These are phyloP conservation scores for Mrakia blollopis DNA, from an alignment of 768 basidiomycete species.

Conservation along the genomic window DNA sequence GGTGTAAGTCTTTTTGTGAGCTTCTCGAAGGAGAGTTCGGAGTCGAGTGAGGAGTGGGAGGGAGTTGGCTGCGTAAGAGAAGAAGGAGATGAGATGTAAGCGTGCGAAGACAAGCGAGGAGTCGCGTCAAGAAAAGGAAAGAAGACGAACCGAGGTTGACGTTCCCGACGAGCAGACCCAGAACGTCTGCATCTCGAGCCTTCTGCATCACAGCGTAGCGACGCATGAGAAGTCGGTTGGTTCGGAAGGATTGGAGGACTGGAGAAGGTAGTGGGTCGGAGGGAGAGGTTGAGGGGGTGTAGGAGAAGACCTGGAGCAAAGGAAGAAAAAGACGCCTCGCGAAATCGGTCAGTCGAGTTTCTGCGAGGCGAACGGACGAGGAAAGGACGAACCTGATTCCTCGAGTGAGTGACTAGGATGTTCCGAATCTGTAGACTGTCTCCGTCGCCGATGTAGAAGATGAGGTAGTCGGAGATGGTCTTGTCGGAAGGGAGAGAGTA, in stretches of 20 bases:
- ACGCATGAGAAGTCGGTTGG: slow-evolving; percentile 81
- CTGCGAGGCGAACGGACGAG: neutral
- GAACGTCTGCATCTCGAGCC: slow-evolving; percentile 85
- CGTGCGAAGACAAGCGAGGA: neutral
- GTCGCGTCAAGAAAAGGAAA: neutral
- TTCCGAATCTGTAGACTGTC: slow-evolving; percentile 79
- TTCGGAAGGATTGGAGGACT: slow-evolving; percentile 57
- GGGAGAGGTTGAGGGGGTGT: slow-evolving; percentile 56
- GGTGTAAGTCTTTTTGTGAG: slow-evolving; percentile 87
- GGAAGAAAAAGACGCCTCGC: neutral
- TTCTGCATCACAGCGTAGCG: slow-evolving; percentile 81
- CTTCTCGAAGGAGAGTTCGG: slow-evolving; percentile 60
- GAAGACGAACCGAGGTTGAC: slow-evolving; percentile 70
- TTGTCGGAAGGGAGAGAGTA: slow-evolving; percentile 39
- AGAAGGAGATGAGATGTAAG: neutral
- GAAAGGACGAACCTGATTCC: slow-evolving; percentile 52
- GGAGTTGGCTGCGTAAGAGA: slow-evolving; percentile 61
- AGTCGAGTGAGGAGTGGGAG: slow-evolving; percentile 77
- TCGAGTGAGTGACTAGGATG: slow-evolving; percentile 73
- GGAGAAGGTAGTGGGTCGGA: slow-evolving; percentile 39
- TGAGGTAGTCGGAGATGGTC: slow-evolving; percentile 43
- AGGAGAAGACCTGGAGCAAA: slow-evolving; percentile 63
- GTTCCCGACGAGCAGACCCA: slow-evolving; percentile 91
- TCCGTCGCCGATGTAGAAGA: slow-evolving; percentile 62
- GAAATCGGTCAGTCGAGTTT: neutral